Evolutionary conservation across 768 basidiomycete species (phyloP), one percentile per base, ranked within the genome.

Genomic region (Mrakia blollopis): DNA sequence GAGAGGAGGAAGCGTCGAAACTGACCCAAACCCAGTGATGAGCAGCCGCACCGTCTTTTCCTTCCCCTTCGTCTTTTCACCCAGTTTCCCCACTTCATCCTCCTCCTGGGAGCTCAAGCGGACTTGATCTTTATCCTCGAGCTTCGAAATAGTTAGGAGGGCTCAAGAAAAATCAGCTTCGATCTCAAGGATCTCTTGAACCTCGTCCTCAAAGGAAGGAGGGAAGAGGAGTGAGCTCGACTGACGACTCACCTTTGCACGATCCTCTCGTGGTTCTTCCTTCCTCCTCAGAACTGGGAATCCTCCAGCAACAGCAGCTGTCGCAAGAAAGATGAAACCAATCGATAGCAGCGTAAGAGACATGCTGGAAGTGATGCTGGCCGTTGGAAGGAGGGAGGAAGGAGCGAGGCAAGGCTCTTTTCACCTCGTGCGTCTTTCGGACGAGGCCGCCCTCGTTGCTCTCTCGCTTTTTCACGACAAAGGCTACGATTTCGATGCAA

Each of bases 11-110:
- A 25, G 39, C 2, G 35, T 11, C 65, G 21, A 37, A n/a, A 37
- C 9, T 28, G 8, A 68, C 37, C 65, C 65, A 37, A 68, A 68
- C 39, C 65, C 65, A 21, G 65, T 68, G 37, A 68, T 37, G 25
- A 37, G 25, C 1, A 68, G 65, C 0, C 39, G 39, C 23, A 68
- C 37, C 4, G 37, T 68, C 35, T 35, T 18, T 21, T 16, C 18
- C 25, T 63, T 37, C 30, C 6, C 16, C 62, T 63, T 35, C 62
- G 35, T 63, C 62, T 63, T 32, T 1, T 11, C 7, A 11, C 44
- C 44, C 5, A 44, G 44, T 11, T 44, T 14, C 44, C 30, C 60
- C 60, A 10, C 60, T n/a, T 25, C 47, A 18, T 21, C 47, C 21
- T 21, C 47, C 3, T 18, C 16, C 18, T 50, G 16, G 13, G 18